A percentile compares a stretch with the other conserved stretches of the same genome.
Conservation (phyloP, 805 yeast genomes). For the Torulaspora quercuum region DNA sequence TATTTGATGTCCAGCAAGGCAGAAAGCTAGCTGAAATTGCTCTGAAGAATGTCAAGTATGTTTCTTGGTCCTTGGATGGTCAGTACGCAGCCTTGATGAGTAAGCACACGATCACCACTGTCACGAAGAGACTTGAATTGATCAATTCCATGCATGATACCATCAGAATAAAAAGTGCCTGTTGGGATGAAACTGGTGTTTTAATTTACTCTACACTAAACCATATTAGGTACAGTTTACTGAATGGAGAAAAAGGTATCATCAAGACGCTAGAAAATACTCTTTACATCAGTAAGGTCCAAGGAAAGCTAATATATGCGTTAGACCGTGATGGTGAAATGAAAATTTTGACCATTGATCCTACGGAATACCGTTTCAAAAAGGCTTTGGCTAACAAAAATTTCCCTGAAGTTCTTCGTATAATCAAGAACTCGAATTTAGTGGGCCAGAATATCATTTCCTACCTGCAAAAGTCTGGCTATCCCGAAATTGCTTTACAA, state of each 20-base stretch:
- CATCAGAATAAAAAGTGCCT: slow-evolving; percentile 91
- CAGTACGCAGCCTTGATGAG: slow-evolving; percentile 82
- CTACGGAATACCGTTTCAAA: slow-evolving; percentile 96
- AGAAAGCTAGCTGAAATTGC: slow-evolving; percentile 65
- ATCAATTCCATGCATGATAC: slow-evolving; percentile 91
- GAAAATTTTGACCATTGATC: slow-evolving; percentile 76
- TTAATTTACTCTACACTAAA: slow-evolving; percentile 90
- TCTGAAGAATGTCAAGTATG: slow-evolving; percentile 80
- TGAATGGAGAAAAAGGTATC: slow-evolving; percentile 94
- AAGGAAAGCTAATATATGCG: slow-evolving; percentile 70
- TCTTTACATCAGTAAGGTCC: slow-evolving; percentile 70
- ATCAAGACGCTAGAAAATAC: slow-evolving; percentile 90
- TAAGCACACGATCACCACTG: slow-evolving; percentile 89
- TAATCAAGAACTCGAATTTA: slow-evolving; percentile 81
- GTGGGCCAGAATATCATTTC: slow-evolving; percentile 98
- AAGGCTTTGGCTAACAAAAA: slow-evolving; percentile 85
- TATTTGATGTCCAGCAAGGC: slow-evolving; percentile 91
- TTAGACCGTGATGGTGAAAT: slow-evolving; percentile 83
- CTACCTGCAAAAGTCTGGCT: slow-evolving; percentile 89
- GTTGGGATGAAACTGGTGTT: slow-evolving; percentile 95
- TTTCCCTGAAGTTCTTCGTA: slow-evolving; percentile 85
- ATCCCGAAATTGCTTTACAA: slow-evolving; percentile 95
- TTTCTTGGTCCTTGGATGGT: slow-evolving; percentile 83
- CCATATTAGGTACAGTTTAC: slow-evolving; percentile 88
- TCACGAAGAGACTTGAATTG: slow-evolving; percentile 70